A percentile compares a stretch with the other conserved stretches of the same genome.
These are phyloP conservation scores for Thalassiosira livingstoniorum DNA, from an alignment of 352 stramenopile genomes.

Conservation along the genomic window DNA sequence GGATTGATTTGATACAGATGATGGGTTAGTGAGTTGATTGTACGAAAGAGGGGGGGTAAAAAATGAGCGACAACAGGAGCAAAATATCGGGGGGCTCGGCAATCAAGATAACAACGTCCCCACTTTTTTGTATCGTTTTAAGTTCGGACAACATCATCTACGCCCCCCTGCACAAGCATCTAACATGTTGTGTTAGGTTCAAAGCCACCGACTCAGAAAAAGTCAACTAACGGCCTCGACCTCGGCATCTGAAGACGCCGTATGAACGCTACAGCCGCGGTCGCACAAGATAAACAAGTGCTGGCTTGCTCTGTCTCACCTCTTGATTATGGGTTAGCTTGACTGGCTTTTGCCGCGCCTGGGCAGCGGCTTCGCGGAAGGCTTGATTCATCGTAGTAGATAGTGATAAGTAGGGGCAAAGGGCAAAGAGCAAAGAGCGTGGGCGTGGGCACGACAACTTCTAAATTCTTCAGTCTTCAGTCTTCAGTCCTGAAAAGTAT, in stretches of 20 bases:
- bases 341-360: conserved; percentile 74
- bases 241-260: background rate
- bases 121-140: background rate
- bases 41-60: background rate
- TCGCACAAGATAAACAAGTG: no score
- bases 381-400: conserved; percentile 69
- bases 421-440: no score
- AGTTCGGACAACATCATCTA: background rate
- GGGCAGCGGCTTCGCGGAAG: conserved; percentile 72
- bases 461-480: no score
- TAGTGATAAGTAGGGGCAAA: no score
- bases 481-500: no score
- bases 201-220: no score
- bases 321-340: conserved; percentile 80
- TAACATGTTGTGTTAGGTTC: background rate
- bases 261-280: background rate
- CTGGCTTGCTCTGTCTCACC: no score
- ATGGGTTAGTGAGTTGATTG: no score
- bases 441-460: no score
- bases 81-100: background rate
- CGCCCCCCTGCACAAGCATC: background rate
- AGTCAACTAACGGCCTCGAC: background rate
- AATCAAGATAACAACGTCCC: background rate
- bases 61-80: background rate
- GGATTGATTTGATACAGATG: no score